A percentile compares a stretch with the other conserved stretches of the same genome.
phyloP scores from a whole-genome alignment of 2,329 filamentous ascomycete species.

The Sporothrix phasma region DNA sequence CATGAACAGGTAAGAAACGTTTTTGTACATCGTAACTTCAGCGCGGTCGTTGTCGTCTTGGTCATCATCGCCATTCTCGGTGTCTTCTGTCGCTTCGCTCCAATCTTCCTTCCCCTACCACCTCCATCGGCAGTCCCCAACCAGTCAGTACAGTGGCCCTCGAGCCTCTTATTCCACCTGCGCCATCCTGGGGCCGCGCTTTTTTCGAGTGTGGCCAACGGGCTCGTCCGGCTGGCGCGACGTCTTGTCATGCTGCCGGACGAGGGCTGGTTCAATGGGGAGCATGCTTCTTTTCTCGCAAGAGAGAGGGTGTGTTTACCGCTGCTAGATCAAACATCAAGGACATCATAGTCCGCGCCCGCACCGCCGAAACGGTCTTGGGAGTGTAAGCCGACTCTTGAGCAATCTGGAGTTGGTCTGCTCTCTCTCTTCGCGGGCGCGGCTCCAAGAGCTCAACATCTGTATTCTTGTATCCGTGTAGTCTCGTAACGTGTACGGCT shows the following conservation, averaged over 20 bases:
- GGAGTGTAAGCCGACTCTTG: background rate
- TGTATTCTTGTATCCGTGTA: too few species aligned
- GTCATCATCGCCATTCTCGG: background rate
- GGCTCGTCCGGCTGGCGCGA: background rate
- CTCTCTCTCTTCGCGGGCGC: slow-evolving; percentile 22
- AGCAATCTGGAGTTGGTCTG: background rate
- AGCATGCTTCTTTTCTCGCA: background rate
- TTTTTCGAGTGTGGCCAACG: too few species aligned
- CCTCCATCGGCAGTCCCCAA: background rate
- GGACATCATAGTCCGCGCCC: slow-evolving; percentile 30
- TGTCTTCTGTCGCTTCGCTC: background rate
- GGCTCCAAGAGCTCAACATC: slow-evolving; percentile 28
- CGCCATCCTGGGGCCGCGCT: background rate
- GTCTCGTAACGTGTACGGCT: too few species aligned
- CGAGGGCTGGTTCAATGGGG: background rate
- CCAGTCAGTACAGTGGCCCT: background rate
- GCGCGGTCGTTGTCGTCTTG: background rate
- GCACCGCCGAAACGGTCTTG: slow-evolving; percentile 14
- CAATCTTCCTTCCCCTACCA: background rate
- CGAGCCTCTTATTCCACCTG: background rate
- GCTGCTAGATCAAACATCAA: slow-evolving; percentile 24
- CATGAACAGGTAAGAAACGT: background rate
- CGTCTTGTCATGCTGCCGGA: slow-evolving; percentile 1
- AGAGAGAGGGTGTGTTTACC: background rate
- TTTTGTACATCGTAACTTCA: background rate